Evolutionary conservation across 1,139 yeast species (phyloP), one percentile per base, ranked within the genome.

Genomic region (Scheffersomyces quercinus): DNA sequence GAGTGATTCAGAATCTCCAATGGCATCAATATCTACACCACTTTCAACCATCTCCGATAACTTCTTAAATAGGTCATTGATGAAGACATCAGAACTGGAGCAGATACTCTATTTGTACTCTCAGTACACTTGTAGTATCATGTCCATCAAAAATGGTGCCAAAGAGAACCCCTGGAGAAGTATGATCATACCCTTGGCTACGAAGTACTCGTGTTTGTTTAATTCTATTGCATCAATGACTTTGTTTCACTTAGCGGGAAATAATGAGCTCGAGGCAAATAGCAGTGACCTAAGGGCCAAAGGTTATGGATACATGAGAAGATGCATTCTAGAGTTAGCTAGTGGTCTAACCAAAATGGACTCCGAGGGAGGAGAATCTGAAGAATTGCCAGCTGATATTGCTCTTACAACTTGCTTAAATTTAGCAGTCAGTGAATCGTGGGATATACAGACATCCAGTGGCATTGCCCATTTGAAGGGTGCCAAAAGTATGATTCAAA

Each of bases 381-480:
- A 45, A 4, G 67, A 75, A 3, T 67, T 81, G 10, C 83, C 84
- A 2, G 80, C 82, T n/a, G 87, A 82, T 53, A 79, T 82, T 20
- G 87, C 88, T 1, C 64, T 83, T 28, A 82, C 85, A 0, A 79
- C 87, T 0, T 82, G 88, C 48, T 59, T 83, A 43, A 79, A 81
- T 24, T 64, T 83, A 45, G 83, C 88, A 0, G 77, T 81, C 40
- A 77, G 85, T 39, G 89, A 84, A 58, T 73, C 84, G 1, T 84
- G 88, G 88, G 85, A 82, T 54, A 75, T 83, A 14, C 84, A 78
- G 50, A 82, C 77, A 4, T 74, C 83, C 7, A 81, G 84, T 34
- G 88, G 88, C 13, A 79, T 83, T 42, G 83, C 85, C 1, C 88
- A 82, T 63, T 69, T 82, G 48, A 78, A 79, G 54, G 88, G 88